Evolutionary conservation across 768 basidiomycete genomes (phyloP).

Genomic region (Cystoderma amianthinum): DNA sequence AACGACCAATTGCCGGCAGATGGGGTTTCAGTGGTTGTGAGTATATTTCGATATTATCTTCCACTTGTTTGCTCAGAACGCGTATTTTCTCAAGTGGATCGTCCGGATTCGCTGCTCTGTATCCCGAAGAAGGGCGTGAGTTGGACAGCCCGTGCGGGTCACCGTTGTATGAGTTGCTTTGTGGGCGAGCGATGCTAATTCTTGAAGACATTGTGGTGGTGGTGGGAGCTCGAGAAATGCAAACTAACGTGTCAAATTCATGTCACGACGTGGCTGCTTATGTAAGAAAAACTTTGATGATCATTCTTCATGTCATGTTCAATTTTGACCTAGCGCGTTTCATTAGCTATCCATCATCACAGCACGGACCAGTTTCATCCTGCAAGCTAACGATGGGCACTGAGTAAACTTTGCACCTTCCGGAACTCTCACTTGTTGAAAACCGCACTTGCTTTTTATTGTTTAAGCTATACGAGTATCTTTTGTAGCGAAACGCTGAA

Average conservation of each 20-base stretch:
- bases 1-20: slow-evolving; percentile 91
- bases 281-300: background rate
- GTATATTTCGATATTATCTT: slow-evolving; percentile 90
- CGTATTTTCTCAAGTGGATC: slow-evolving; percentile 77
- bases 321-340: background rate
- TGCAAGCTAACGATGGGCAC: no score
- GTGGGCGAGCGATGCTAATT: slow-evolving; percentile 76
- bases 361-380: no score
- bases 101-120: slow-evolving; percentile 75
- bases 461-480: no score
- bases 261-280: slow-evolving; percentile 39
- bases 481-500: no score
- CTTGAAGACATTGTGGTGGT: slow-evolving; percentile 66
- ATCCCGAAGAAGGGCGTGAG: slow-evolving; percentile 61
- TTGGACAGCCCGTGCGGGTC: slow-evolving; percentile 83
- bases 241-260: slow-evolving; percentile 31
- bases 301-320: background rate
- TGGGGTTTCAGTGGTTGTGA: slow-evolving; percentile 92
- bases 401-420: no score
- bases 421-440: no score
- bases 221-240: slow-evolving; percentile 11
- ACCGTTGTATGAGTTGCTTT: slow-evolving; percentile 46
- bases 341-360: background rate
- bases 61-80: slow-evolving; percentile 64
- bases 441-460: no score